Evolutionary conservation across 2,329 filamentous ascomycete species (phyloP).

Genomic region (Phoma herbarum): DNA sequence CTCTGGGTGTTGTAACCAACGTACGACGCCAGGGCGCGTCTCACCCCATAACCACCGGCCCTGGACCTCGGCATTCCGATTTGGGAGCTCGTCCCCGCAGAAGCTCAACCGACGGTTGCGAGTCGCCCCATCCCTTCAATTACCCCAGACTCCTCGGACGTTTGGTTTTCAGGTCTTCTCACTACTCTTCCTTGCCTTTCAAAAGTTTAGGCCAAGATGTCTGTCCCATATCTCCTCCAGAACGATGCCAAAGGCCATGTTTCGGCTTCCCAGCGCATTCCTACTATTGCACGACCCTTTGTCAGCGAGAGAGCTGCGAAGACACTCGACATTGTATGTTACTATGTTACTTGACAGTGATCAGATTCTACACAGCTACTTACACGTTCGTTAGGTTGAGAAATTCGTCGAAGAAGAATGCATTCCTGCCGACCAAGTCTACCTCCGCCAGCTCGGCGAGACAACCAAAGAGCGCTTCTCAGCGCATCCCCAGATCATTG

Average conservation of each 20-base stretch:
- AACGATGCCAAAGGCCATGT: constrained; percentile 50
- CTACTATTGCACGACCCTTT: constrained; percentile 65
- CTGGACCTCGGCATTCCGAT: constrained; percentile 15
- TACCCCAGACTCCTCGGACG: constrained; percentile 20
- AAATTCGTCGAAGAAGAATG: constrained; percentile 97
- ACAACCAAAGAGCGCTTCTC: constrained; percentile 78
- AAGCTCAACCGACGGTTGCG: constrained; percentile 18
- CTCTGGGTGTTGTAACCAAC: constrained; percentile 13
- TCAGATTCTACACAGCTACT: background rate
- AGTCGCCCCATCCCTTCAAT: constrained; percentile 20
- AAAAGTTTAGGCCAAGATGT: constrained; percentile 34
- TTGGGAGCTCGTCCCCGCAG: constrained; percentile 12
- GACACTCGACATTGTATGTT: constrained; percentile 75
- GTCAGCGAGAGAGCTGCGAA: constrained; percentile 87
- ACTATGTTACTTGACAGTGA: constrained; percentile 17
- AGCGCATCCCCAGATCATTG: constrained; percentile 78
- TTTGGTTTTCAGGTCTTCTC: constrained; percentile 6
- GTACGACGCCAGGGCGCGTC: constrained; percentile 5
- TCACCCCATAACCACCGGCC: constrained; percentile 15
- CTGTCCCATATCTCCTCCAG: constrained; percentile 43
- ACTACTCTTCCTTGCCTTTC: background rate
- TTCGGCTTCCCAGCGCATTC: constrained; percentile 64
- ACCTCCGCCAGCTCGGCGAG: constrained; percentile 79
- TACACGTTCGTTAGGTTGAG: constrained; percentile 66
- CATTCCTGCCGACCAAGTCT: constrained; percentile 77